Conservation (phyloP, 768 basidiomycete species). For the Suillus ampliporus region DNA sequence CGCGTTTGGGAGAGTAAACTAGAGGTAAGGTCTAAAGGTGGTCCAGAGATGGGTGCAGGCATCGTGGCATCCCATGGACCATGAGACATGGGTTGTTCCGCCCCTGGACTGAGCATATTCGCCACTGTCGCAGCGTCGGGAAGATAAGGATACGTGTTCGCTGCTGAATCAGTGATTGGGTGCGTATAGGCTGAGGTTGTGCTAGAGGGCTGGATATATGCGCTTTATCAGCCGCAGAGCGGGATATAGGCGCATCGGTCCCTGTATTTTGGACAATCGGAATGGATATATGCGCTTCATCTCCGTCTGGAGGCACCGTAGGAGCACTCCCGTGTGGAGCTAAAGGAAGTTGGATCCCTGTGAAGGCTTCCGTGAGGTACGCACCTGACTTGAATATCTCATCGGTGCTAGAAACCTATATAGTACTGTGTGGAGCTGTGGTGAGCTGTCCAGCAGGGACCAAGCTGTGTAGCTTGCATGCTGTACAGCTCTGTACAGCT, state of each 20-base stretch:
- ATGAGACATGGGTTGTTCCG: neutral
- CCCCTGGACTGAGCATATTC: neutral
- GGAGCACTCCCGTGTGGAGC: neutral
- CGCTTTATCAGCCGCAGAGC: neutral
- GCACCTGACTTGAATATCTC: constrained; percentile 78
- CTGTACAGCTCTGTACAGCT: too few species aligned
- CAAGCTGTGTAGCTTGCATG: too few species aligned
- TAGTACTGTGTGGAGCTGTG: too few species aligned
- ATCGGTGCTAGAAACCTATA: constrained; percentile 61
- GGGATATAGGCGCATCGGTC: neutral
- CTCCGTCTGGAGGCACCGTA: neutral
- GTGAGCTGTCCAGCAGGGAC: too few species aligned
- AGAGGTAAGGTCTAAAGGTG: neutral
- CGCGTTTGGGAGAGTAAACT: neutral
- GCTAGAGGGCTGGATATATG: neutral
- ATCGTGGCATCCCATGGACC: constrained; percentile 1
- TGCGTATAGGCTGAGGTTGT: neutral
- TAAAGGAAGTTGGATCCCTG: constrained; percentile 25
- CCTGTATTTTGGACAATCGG: neutral
- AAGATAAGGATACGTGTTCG: neutral
- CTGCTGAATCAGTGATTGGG: neutral
- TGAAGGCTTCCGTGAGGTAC: constrained; percentile 72
- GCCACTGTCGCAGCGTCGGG: neutral
- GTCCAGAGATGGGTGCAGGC: constrained; percentile 1
- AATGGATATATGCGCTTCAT: neutral